Percentiles rank a stretch among this genome's conserved stretches.
Evolutionary conservation across 2,329 filamentous ascomycete genomes (phyloP).

Genomic region (Calcarisporium arbuscula): DNA sequence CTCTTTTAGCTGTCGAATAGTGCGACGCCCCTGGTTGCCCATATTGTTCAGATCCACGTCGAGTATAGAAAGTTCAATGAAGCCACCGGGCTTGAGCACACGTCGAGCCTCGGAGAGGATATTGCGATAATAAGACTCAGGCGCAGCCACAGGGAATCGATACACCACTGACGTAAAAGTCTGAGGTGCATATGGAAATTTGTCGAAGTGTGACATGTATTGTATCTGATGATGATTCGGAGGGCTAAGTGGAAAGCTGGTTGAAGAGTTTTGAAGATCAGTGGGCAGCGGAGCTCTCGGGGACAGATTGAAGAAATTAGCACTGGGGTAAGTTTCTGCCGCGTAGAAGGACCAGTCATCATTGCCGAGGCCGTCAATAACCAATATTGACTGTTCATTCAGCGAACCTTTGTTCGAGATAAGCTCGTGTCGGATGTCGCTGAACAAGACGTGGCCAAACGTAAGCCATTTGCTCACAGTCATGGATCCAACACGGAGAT

Average conservation of each 20-base stretch:
- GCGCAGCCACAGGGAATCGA: slow-evolving; percentile 66
- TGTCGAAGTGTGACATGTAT: slow-evolving; percentile 54
- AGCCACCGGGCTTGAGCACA: slow-evolving; percentile 70
- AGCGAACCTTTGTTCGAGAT: slow-evolving; percentile 29
- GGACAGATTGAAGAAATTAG: slow-evolving; percentile 71
- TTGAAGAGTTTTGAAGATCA: slow-evolving; percentile 34
- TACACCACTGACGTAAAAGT: slow-evolving; percentile 73
- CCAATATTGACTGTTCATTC: slow-evolving; percentile 58
- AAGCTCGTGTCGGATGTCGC: slow-evolving; percentile 68
- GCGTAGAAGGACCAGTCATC: slow-evolving; percentile 85
- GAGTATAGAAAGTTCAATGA: slow-evolving; percentile 71
- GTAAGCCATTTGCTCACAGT: slow-evolving; percentile 85
- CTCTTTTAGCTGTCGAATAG: slow-evolving; percentile 66
- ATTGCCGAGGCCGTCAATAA: slow-evolving; percentile 80
- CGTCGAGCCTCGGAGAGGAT: slow-evolving; percentile 70
- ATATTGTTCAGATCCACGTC: slow-evolving; percentile 80
- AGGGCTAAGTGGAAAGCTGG: slow-evolving; percentile 49
- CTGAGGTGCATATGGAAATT: slow-evolving; percentile 69
- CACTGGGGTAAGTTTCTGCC: slow-evolving; percentile 69
- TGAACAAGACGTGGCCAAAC: slow-evolving; percentile 78
- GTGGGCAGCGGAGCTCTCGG: slow-evolving; percentile 46
- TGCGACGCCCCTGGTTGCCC: slow-evolving; percentile 63
- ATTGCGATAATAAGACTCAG: slow-evolving; percentile 62
- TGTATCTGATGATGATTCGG: slow-evolving; percentile 72
- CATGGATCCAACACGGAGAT: slow-evolving; percentile 72